Conservation (phyloP, 306 rosid genomes). For the cucumber (Cucumis sativus) region DNA sequence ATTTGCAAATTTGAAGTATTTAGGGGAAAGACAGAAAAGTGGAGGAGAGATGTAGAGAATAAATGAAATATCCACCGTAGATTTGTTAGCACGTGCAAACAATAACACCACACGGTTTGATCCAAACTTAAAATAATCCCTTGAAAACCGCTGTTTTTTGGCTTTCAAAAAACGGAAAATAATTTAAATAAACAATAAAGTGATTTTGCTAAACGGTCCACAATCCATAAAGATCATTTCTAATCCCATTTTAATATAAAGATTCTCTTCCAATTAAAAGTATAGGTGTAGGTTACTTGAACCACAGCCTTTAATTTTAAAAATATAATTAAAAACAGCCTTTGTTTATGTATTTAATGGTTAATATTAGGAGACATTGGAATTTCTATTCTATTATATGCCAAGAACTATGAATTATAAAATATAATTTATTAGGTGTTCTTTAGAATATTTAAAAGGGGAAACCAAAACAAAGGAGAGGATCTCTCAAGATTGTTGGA, state of each 20-base stretch:
- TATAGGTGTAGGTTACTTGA: constrained; percentile 28
- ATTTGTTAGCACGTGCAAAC: constrained; percentile 73
- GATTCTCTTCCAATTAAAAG: constrained; percentile 23
- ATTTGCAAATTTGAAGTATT: too few species aligned
- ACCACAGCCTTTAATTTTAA: constrained; percentile 14
- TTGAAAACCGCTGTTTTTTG: constrained; percentile 13
- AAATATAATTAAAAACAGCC: not conserved
- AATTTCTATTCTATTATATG: not conserved
- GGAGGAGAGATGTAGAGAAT: constrained; percentile 71
- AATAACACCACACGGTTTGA: constrained; percentile 38
- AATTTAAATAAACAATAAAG: not conserved
- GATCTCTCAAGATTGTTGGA: constrained; percentile 32
- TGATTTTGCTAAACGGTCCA: not conserved
- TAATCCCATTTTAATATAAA: constrained; percentile 31
- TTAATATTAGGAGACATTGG: not conserved
- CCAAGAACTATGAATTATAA: not conserved
- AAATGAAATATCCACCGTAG: constrained; percentile 62
- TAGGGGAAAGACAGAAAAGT: constrained; percentile 4
- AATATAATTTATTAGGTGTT: not conserved
- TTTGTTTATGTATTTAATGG: not conserved
- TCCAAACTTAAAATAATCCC: constrained; percentile 22
- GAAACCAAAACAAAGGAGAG: not conserved
- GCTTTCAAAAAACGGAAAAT: not conserved
- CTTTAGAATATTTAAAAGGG: constrained; percentile 9
- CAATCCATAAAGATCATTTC: constrained; percentile 16